Evolutionary conservation across 73 alveolate species (phyloP), one percentile per base, ranked within the genome.

Genomic region (Tetrahymena thermophila): DNA sequence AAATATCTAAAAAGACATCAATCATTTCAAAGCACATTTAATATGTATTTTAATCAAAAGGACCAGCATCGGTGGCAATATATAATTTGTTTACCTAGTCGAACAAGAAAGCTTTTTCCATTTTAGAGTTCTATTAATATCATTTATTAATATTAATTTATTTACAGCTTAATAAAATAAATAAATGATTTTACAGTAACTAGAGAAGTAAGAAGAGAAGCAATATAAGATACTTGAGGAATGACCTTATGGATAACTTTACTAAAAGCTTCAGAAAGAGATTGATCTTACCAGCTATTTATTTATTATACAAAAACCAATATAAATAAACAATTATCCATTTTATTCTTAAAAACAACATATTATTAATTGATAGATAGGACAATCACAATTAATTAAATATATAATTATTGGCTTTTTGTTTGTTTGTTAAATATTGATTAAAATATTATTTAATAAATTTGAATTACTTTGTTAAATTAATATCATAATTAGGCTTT

Each of bases 1-100:
- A 97, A 85, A 98, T 97, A 96, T 99, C 99, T 43, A 99, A 95
- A 15, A 97, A 98, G 42, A 99, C 99, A 95, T 99, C 99, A 42
- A 99, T 98, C 93, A 98, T 97, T 96, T 99, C 99, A 40, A 99
- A 98, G 96, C 99, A 99, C 85, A 99, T 95, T 96, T 99, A 99
- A 94, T 98, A 99, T 38, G 96, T 97, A 40, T 96, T 95, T 96
- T 96, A 96, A 93, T 98, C 99, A 34, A 98, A 97, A 2, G 99
- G 99, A n/a, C 96, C 95, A 16, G 97, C 95, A 94, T 98, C 99
- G 17, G 99, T 98, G 34, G 99, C 99, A 85, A 99, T 96, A 97
- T 97, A 99, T 85, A 99, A 96, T 94, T 99, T 99, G 84, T 98
- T 96, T 94, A 98, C 96, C 56, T 98, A 99, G 95, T 99, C 99